Conservation (phyloP, 2,329 filamentous ascomycete genomes). For the Knufia fluminis region DNA sequence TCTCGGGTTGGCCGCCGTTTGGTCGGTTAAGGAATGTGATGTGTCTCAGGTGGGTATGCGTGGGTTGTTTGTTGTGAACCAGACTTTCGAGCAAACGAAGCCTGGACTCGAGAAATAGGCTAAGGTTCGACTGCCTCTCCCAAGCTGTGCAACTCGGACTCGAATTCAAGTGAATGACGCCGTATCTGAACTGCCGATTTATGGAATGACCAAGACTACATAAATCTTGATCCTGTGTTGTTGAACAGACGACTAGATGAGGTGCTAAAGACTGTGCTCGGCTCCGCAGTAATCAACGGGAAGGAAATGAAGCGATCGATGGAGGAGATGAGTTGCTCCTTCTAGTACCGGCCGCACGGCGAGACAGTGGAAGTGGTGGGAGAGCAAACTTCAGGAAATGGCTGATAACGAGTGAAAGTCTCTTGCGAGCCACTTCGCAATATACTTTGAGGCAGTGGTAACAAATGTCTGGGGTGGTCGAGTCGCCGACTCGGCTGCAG, state of each 20-base stretch:
- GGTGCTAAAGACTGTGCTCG: neutral
- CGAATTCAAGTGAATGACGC: slow-evolving; percentile 1
- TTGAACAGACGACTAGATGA: neutral
- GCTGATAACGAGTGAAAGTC: neutral
- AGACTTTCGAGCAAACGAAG: slow-evolving; percentile 10
- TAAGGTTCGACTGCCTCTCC: neutral
- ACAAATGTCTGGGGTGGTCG: neutral
- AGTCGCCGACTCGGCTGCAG: neutral
- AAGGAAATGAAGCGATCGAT: neutral
- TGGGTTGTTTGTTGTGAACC: neutral
- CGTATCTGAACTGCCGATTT: no score
- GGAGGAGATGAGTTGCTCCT: neutral
- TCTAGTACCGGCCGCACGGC: neutral
- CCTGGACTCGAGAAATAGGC: neutral
- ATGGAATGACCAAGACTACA: no score
- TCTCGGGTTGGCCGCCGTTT: neutral
- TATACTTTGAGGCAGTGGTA: slow-evolving; percentile 7
- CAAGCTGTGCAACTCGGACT: neutral
- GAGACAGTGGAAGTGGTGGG: no score
- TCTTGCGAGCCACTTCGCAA: neutral
- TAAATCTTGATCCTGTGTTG: no score
- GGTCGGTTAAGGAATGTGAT: slow-evolving; percentile 6
- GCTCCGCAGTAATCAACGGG: neutral
- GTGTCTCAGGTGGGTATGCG: neutral
- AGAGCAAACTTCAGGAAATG: neutral